Evolutionary conservation across 2,329 filamentous ascomycete genomes (phyloP).

Genomic region (Cordyceps pruinosa): DNA sequence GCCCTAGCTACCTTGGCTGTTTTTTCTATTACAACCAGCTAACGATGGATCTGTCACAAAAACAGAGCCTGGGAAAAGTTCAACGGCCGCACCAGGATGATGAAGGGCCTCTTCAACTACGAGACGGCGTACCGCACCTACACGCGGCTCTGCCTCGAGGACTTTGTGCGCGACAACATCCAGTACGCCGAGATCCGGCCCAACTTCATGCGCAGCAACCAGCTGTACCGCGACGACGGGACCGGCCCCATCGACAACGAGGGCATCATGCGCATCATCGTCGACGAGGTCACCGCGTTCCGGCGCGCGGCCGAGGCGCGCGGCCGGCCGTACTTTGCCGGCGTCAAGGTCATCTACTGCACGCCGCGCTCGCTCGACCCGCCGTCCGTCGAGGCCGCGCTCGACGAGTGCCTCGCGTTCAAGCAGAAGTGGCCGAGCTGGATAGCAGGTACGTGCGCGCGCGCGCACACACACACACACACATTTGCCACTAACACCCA

Average conservation of each 20-base stretch:
- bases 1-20: no score
- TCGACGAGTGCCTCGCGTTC: conserved; percentile 55
- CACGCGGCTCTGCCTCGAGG: conserved; percentile 50
- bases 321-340: conserved; percentile 46
- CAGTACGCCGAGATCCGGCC: conserved; percentile 66
- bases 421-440: conserved; percentile 50
- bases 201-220: conserved; percentile 59
- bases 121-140: conserved; percentile 56
- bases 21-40: no score
- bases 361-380: conserved; percentile 55
- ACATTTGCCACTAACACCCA: neutral
- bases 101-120: conserved; percentile 67
- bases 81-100: conserved; percentile 61
- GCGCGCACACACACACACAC: neutral
- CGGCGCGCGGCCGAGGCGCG: conserved; percentile 23
- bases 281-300: conserved; percentile 46
- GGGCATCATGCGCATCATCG: conserved; percentile 55
- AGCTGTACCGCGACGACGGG: conserved; percentile 53
- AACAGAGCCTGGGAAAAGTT: conserved; percentile 57
- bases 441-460: conserved; percentile 42
- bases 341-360: conserved; percentile 66
- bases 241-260: conserved; percentile 43
- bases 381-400: conserved; percentile 40
- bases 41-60: no score
- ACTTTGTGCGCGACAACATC: conserved; percentile 58